Conservation (phyloP, 441 rosid species). For the Gossypium trilobum region DNA sequence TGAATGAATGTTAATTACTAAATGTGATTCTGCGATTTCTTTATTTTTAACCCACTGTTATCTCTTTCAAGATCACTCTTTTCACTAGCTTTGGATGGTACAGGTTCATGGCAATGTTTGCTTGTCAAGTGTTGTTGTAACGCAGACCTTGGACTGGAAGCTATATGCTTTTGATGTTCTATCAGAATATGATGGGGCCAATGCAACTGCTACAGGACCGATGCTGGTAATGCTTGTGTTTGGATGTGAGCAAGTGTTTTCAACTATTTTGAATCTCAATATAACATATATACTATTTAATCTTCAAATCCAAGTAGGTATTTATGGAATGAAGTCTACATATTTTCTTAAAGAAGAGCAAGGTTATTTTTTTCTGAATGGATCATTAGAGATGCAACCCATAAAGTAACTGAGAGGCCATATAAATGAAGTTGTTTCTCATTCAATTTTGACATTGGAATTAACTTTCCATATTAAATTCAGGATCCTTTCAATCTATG, state of each 20-base stretch:
- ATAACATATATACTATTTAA: not conserved
- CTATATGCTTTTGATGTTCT: slow-evolving; percentile 94
- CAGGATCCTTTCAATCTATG: not conserved
- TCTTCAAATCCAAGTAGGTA: slow-evolving; percentile 8
- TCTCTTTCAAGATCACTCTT: slow-evolving; percentile 5
- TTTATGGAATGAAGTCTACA: not conserved
- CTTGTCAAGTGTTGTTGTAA: slow-evolving; percentile 87
- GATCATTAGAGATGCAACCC: not conserved
- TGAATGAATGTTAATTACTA: not conserved
- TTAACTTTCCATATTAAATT: not conserved
- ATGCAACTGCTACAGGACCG: slow-evolving; percentile 68
- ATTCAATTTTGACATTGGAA: not conserved
- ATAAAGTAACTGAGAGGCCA: not conserved
- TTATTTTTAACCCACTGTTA: not conserved
- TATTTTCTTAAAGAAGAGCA: not conserved
- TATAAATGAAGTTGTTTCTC: not conserved
- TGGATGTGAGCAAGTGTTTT: slow-evolving; percentile 16
- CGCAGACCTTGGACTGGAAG: slow-evolving; percentile 97
- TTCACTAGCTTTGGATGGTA: slow-evolving; percentile 21
- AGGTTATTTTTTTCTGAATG: not conserved
- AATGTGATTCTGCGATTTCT: not conserved
- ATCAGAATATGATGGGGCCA: slow-evolving; percentile 88
- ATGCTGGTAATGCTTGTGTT: slow-evolving; percentile 75
- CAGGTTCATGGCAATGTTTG: slow-evolving; percentile 99
- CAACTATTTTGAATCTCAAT: slow-evolving; percentile 3